Evolutionary conservation across 2,329 filamentous ascomycete genomes (phyloP), one percentile per base, ranked within the genome.

Genomic region (Penicillium sp.): DNA sequence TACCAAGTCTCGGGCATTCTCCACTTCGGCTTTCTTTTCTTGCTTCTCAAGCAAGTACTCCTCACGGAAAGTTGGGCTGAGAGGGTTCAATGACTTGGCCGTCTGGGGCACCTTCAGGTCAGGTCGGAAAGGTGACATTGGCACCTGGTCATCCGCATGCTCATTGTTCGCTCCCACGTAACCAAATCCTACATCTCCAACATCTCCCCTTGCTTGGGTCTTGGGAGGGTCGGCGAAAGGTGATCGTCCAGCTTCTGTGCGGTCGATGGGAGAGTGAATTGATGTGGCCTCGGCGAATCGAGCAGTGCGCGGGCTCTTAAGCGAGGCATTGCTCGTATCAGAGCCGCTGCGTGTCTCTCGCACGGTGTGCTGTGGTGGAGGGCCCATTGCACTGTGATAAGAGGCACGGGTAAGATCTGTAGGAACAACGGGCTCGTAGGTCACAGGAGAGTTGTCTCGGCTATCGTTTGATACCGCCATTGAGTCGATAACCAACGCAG

Each of bases 21-120:
- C 85, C 77, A 92, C 90, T 57, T 96, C 92, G 0, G 93, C 93
- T 60, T 81, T 75, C 55, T 82, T 82, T 73, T 97, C 93, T 57
- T 87, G 84, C 80, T 93, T 92, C 78, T 97, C 93, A 33, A 97
- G 78, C 5, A 89, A 76, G 50, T 93, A 86, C 77, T 97, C 93
- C 77, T 97, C 90, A 50, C 84, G 83, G 74, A 97, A 97, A 0
- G 92, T 97, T 40, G 93, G 92, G 76, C 92, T 97, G 63, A 96
- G 78, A 21, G 90, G 89, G 73, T 93, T 94, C 64, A 92, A 78
- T 60, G 83, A 84, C 68, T 88, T 84, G 29, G 84, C 90, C 5
- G 91, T 93, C 21, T 92, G 91, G 5, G 93, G 92, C 19, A 90
- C 87, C 78, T 85, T 96, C 81, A 97, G 83, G 53, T 92, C 92